Conservation (phyloP, 208 protist species). For the Wallacemonas sp. region DNA sequence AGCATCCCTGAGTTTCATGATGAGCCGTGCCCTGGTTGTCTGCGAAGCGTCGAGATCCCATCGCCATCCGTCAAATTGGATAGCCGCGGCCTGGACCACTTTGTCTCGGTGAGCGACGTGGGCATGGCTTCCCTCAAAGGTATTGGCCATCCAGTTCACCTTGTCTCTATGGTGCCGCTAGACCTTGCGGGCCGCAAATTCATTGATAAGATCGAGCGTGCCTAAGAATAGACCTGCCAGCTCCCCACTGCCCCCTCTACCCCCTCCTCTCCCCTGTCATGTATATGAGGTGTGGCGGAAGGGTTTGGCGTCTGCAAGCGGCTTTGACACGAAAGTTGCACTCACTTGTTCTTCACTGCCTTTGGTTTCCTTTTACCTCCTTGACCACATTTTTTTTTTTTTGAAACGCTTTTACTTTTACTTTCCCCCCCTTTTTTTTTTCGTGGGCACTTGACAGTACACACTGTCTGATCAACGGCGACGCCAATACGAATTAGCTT, state of each 20-base stretch:
- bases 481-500: too few relatives aligned
- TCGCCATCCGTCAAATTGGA: slow-evolving; percentile 30
- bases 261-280: too few relatives aligned
- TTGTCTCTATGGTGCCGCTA: slow-evolving; percentile 63
- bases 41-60: slow-evolving; percentile 45
- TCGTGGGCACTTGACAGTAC: too few relatives aligned
- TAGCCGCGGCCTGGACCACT: slow-evolving; percentile 46
- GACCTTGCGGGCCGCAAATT: slow-evolving; percentile 54
- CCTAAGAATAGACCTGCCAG: background rate
- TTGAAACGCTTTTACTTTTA: background rate
- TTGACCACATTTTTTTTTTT: slow-evolving; percentile 4
- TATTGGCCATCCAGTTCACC: slow-evolving; percentile 47
- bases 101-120: slow-evolving; percentile 54
- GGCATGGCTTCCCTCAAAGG: slow-evolving; percentile 50
- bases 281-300: too few relatives aligned
- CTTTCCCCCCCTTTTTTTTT: background rate
- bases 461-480: too few relatives aligned
- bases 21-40: slow-evolving; percentile 48
- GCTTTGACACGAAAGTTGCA: too few relatives aligned
- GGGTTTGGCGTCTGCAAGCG: too few relatives aligned
- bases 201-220: slow-evolving; percentile 32
- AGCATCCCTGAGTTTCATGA: slow-evolving; percentile 50
- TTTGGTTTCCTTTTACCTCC: too few relatives aligned
- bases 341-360: too few relatives aligned
- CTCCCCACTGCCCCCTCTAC: too few relatives aligned